Conservation (phyloP, 352 stramenopile genomes). For the Globisporangium camurandrum region DNA sequence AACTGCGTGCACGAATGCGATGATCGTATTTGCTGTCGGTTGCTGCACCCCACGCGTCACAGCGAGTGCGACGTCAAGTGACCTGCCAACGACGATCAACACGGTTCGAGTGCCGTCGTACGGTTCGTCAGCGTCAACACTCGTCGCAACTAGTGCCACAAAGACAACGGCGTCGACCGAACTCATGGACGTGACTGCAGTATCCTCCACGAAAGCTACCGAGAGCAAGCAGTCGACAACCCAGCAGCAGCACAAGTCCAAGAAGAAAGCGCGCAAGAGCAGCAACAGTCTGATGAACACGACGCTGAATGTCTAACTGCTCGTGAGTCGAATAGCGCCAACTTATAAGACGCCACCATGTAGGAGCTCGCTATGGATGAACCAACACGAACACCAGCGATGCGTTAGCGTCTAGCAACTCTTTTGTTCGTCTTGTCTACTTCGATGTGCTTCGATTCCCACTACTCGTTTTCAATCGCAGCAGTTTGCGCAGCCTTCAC, state of each 20-base stretch:
- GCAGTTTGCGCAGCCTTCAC: conserved; percentile 1
- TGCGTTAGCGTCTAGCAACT: neutral
- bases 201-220: too few species aligned
- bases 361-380: neutral
- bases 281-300: conserved; percentile 11
- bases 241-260: neutral
- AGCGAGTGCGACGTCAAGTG: neutral
- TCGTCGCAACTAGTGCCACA: neutral
- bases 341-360: neutral
- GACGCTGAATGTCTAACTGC: conserved; percentile 7
- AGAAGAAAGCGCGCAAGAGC: conserved; percentile 3
- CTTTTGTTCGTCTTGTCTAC: neutral
- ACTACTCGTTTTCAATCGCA: conserved; percentile 6
- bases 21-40: conserved; percentile 30
- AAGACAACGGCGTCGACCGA: neutral
- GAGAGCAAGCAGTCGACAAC: too few species aligned
- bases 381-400: too few species aligned
- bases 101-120: conserved; percentile 9
- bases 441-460: too few species aligned
- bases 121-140: conserved; percentile 5
- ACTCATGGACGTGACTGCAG: neutral
- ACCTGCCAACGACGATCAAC: conserved; percentile 8
- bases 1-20: conserved; percentile 28
- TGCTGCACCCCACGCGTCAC: conserved; percentile 16
- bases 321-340: neutral